These are phyloP conservation scores for Zygotorulaspora sp. DNA, from an alignment of 805 yeast species.

Conservation along the genomic window DNA sequence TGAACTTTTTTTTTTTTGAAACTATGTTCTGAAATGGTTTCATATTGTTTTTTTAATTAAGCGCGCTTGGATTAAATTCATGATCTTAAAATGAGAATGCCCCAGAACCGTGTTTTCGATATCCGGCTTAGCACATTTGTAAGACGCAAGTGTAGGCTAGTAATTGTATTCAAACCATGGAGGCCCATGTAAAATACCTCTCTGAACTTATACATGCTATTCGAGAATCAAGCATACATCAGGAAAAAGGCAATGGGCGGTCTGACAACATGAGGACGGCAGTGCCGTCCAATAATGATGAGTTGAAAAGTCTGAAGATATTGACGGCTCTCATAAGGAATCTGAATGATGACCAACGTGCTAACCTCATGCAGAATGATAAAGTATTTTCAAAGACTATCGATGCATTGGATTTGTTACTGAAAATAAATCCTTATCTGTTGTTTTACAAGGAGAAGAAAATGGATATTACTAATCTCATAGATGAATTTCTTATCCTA, in stretches of 20 bases:
- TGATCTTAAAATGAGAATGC: background rate
- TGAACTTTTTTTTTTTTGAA: too few species aligned
- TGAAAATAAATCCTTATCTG: slow-evolving; percentile 22
- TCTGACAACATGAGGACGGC: background rate
- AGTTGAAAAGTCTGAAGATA: slow-evolving; percentile 21
- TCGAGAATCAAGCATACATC: slow-evolving; percentile 15
- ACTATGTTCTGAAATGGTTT: too few species aligned
- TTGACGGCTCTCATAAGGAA: slow-evolving; percentile 20
- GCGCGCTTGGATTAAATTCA: background rate
- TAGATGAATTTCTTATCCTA: slow-evolving; percentile 18
- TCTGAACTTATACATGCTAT: slow-evolving; percentile 31
- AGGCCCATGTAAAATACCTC: slow-evolving; percentile 28
- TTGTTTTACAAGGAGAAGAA: slow-evolving; percentile 7
- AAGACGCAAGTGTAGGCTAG: too few species aligned
- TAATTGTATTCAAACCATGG: too few species aligned
- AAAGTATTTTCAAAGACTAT: slow-evolving; percentile 26
- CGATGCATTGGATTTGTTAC: slow-evolving; percentile 27
- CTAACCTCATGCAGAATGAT: slow-evolving; percentile 16
- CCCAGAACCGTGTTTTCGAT: too few species aligned
- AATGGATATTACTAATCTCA: slow-evolving; percentile 18
- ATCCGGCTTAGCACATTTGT: too few species aligned
- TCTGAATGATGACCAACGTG: slow-evolving; percentile 15
- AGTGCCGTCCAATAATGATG: slow-evolving; percentile 4
- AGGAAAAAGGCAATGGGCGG: background rate
- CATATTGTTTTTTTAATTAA: background rate